phyloP scores from a whole-genome alignment of 805 yeast genomes.

The Komagataella pseudopastoris region DNA sequence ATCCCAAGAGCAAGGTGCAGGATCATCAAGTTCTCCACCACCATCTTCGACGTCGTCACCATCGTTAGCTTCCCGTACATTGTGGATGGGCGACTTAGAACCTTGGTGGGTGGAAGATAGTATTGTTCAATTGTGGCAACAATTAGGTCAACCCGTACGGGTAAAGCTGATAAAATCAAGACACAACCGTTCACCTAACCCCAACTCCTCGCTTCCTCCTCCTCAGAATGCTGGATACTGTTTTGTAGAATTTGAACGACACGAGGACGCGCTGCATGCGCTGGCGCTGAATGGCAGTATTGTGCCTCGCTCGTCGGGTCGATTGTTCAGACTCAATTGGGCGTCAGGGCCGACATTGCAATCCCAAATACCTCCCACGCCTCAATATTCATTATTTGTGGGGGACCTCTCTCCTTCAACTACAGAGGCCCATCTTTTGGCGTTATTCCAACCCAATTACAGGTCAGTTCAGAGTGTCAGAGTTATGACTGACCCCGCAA shows the following conservation, averaged over 20 bases:
- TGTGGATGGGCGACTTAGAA: constrained; percentile 86
- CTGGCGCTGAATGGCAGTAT: constrained; percentile 50
- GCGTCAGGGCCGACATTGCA: constrained; percentile 70
- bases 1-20: neutral
- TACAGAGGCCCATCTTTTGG: constrained; percentile 66
- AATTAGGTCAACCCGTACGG: constrained; percentile 37
- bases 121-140: constrained; percentile 45
- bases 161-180: constrained; percentile 47
- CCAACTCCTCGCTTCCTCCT: constrained; percentile 20
- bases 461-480: constrained; percentile 64
- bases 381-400: constrained; percentile 70
- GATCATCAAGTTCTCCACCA: neutral
- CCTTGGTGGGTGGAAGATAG: constrained; percentile 65
- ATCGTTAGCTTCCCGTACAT: constrained; percentile 46
- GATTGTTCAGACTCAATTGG: constrained; percentile 69
- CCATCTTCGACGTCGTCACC: constrained; percentile 37
- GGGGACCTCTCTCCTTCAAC: constrained; percentile 72
- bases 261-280: constrained; percentile 59
- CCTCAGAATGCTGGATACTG: constrained; percentile 48
- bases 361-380: constrained; percentile 59
- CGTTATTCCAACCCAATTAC: constrained; percentile 56
- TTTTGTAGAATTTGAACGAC: constrained; percentile 59
- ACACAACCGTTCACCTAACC: constrained; percentile 11
- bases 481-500: constrained; percentile 76
- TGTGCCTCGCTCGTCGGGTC: constrained; percentile 44